Base-by-base conservation (phyloP, 2,329 filamentous ascomycete genomes). In the Colletotrichum falcatum region DNA sequence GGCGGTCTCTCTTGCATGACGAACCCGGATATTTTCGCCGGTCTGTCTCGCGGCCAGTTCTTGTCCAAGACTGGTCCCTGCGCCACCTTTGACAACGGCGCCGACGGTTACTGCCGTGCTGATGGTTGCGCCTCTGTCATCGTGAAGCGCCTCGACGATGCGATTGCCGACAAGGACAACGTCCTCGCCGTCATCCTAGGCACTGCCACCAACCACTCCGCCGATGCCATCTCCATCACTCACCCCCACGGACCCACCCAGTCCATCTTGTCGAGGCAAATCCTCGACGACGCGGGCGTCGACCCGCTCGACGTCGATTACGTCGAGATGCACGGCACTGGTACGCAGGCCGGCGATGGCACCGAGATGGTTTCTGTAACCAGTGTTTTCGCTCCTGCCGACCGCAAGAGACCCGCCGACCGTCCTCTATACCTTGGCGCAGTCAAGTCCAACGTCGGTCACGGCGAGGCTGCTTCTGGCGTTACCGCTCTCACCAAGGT, bases 261-360 rank as follows among this genome's bases (percentile, higher is more conserved):
- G 79, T 89, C 92, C 16, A 84, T 87, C 58, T 82, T 96, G 14
- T 95, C 92, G 75, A 87, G 88, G 66, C 85, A 88, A 48, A 90
- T 96, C 35, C 84, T 96, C 1, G 87, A 91, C 58, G 88, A 92
- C 53, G 91, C 92, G 51, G 91, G 91, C 69, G 87, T 96, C 28
- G 90, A 95, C 76, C 91, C 93, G 1, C 86, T 90, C 61, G 92
- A 95, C 73, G 87, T 97, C 59, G 90, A 90, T 79, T 97, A 95
- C 76, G 90, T 97, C 11, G 94, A 97, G 81, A 94, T 96, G 90
- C 94, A 97, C 79, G 94, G 93, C 18, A 97, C 94, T 3, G 94
- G 94, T 39, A 97, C 93, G 0, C 93, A 96, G 79, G 93, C 92
- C 39, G 94, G 93, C 71, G 94, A 97, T 76, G 90, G 90, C 9